Percentiles rank a stretch among this genome's conserved stretches.
These are phyloP conservation scores for Nakaseomyces bracarensis DNA, from an alignment of 1,139 yeast species.

Conservation along the genomic window DNA sequence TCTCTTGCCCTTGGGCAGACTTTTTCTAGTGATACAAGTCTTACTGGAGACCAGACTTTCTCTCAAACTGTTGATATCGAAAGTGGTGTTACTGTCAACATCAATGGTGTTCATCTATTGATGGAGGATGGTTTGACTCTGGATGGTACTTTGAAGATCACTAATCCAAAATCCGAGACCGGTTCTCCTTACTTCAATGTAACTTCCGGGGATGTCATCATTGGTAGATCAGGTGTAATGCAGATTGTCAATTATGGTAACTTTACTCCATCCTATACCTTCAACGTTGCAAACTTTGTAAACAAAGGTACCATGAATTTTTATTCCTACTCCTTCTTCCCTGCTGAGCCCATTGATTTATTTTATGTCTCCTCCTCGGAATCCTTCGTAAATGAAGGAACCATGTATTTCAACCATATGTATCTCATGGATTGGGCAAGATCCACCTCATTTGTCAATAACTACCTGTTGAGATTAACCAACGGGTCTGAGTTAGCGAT, in stretches of 20 bases:
- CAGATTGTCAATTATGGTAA: not conserved
- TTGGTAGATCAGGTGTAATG: not conserved
- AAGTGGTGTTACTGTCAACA: not conserved
- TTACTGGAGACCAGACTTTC: not conserved
- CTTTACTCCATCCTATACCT: not conserved
- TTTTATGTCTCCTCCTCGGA: not conserved
- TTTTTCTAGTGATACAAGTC: not conserved
- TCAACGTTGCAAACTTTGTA: not conserved
- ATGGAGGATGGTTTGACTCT: not conserved
- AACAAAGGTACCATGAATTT: conserved; percentile 2
- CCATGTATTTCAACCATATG: no score
- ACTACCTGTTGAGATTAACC: no score
- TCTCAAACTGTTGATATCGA: not conserved
- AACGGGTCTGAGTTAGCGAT: not conserved
- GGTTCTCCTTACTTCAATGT: not conserved
- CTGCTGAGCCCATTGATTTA: not conserved
- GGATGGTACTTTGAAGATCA: not conserved
- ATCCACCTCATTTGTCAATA: no score
- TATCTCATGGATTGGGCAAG: no score
- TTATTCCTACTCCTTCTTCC: not conserved
- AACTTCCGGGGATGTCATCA: not conserved
- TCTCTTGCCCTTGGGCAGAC: not conserved
- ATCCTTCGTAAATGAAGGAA: not conserved
- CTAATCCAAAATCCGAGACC: not conserved
- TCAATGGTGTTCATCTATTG: not conserved